Evolutionary conservation across 768 basidiomycete species (phyloP).

Genomic region (Psilocybe azurescens): DNA sequence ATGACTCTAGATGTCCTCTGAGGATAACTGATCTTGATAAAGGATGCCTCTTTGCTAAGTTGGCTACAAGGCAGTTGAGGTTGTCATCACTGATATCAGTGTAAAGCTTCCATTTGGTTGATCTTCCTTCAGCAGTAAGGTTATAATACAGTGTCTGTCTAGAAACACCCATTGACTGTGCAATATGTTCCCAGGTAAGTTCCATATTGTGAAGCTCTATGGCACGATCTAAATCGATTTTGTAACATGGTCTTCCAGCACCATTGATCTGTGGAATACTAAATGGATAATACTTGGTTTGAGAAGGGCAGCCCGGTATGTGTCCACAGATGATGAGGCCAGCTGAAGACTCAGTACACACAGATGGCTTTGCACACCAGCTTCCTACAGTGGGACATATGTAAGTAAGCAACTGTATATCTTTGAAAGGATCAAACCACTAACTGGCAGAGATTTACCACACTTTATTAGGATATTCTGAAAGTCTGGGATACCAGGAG

Average conservation of each 20-base stretch:
- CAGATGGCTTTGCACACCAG: too few species aligned
- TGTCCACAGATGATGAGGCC: too few species aligned
- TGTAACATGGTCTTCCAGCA: conserved; percentile 24
- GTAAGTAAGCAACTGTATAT: too few species aligned
- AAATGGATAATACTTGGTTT: too few species aligned
- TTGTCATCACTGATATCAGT: conserved; percentile 25
- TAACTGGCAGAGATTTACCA: too few species aligned
- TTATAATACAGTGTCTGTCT: conserved; percentile 26
- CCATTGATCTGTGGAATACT: not conserved
- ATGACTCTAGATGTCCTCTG: conserved; percentile 30
- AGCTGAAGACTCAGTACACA: too few species aligned
- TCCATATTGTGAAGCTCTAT: conserved; percentile 29
- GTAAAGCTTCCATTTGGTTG: conserved; percentile 17
- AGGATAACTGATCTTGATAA: conserved; percentile 34
- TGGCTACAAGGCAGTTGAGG: conserved; percentile 23
- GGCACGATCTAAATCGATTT: conserved; percentile 25
- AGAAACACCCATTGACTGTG: conserved; percentile 25
- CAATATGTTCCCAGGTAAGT: conserved; percentile 29
- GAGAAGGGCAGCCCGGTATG: too few species aligned
- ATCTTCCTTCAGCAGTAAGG: conserved; percentile 17
- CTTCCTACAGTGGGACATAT: too few species aligned
- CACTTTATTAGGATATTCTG: too few species aligned
- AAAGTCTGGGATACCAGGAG: too few species aligned
- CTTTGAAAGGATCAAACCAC: too few species aligned
- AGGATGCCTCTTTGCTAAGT: conserved; percentile 25